These are phyloP conservation scores for Phoma sp. DNA, from an alignment of 2,329 filamentous ascomycete genomes.

Conservation along the genomic window DNA sequence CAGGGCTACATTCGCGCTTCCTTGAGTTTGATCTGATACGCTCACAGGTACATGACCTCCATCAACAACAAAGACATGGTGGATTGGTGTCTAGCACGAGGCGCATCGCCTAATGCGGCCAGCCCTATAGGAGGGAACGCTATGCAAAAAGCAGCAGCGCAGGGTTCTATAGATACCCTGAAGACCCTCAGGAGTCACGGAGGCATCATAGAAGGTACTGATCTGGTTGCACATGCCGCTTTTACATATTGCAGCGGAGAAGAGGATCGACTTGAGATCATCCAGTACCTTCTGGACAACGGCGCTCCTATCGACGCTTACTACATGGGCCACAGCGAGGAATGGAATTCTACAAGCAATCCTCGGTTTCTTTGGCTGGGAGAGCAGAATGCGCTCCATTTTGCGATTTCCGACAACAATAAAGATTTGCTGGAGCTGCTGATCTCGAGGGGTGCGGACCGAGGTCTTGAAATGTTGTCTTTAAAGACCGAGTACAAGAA, in stretches of 20 bases:
- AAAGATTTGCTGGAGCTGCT: not conserved
- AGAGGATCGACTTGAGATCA: not conserved
- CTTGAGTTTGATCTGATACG: not conserved
- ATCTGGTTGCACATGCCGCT: conserved; percentile 1
- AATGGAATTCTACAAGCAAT: not conserved
- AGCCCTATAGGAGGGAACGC: not conserved
- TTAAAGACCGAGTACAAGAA: not conserved
- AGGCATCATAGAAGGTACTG: not conserved
- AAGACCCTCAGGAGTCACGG: not conserved
- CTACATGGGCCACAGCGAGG: conserved; percentile 3
- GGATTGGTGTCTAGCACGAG: not conserved
- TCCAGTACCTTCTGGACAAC: not conserved
- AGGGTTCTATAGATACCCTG: not conserved
- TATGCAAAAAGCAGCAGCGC: conserved; percentile 1
- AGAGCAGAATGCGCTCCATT: conserved; percentile 1
- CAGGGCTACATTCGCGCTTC: not conserved
- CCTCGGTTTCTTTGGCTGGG: not conserved
- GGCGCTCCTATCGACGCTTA: not conserved
- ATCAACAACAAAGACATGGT: not conserved
- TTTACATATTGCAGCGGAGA: not conserved
- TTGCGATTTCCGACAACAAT: not conserved
- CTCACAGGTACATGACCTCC: not conserved
- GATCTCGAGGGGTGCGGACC: not conserved
- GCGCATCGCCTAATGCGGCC: not conserved
- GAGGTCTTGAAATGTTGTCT: not conserved